Base-by-base conservation (phyloP, 495 filamentous ascomycete genomes). In the Aspergillus sparsus region DNA sequence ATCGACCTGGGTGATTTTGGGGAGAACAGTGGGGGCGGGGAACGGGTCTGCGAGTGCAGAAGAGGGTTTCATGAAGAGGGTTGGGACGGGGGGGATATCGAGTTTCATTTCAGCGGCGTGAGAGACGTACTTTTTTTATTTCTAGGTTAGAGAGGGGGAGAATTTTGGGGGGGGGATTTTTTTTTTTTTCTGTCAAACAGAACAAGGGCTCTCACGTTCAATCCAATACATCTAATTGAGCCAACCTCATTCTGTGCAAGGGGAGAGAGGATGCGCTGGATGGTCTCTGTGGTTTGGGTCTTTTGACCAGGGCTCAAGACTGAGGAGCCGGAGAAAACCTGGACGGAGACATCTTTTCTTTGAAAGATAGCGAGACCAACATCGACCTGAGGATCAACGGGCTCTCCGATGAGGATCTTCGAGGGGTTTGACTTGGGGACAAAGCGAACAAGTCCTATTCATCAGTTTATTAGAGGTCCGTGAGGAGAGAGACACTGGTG, bases 61-160 rank as follows among this genome's bases (percentile, higher is more conserved):
- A 8, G 77, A 64, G 6, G 91, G 91, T 74, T 95, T 96, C 68
- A 90, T 89, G 72, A 94, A 94, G 27, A 96, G 69, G 12, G 90
- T 83, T 5, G 91, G 91, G 41, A 85, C 85, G 60, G 85, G 80
- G 2, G 91, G 91, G 58, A 93, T 78, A 1, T 84, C 77, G 71
- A 93, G 84, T 7, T 81, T 81, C 65, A 87, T 83, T 80, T 94
- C 91, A 61, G 83, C 83, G 2, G 91, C 91, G 65, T 94, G 91
- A 15, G 85, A 77, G 11, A 78, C 83, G 69, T 94, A 94, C 82
- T 86, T 37, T 46, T 2, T 45, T 34, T 5, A 32, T n/a, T 16
- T 61, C 53, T 46, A 45, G 12, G 21, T 27, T 27, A 27, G 21
- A 27, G 21, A 27, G 3, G n/a, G n/a, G n/a, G n/a, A n/a, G n/a